Percentiles rank a stretch among this genome's conserved stretches.
phyloP scores from a whole-genome alignment of 352 stramenopile genomes.

The Globisporangium emineosum region DNA sequence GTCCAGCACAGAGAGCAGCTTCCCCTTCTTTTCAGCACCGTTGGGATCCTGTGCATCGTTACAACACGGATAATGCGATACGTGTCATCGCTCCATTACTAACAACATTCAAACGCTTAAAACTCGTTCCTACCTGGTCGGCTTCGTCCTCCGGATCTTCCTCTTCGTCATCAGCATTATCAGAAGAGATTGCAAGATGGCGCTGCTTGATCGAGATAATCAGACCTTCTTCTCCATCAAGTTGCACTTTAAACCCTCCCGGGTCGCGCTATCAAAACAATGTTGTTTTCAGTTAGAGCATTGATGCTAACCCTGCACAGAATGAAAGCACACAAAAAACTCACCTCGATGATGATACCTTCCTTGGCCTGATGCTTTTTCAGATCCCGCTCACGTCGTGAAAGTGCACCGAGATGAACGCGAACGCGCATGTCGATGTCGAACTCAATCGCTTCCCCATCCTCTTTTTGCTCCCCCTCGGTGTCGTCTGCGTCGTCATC shows the following conservation, averaged over 20 bases:
- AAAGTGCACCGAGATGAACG: slow-evolving; percentile 44
- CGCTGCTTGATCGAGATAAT: slow-evolving; percentile 51
- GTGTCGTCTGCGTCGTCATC: slow-evolving; percentile 28
- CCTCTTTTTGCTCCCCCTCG: slow-evolving; percentile 49
- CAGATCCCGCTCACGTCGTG: slow-evolving; percentile 51
- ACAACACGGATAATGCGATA: background rate
- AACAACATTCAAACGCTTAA: too few relatives aligned
- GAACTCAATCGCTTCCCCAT: slow-evolving; percentile 32
- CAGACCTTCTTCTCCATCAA: slow-evolving; percentile 47
- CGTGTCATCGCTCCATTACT: background rate
- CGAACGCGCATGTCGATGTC: slow-evolving; percentile 54
- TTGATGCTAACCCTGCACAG: background rate
- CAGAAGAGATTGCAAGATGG: slow-evolving; percentile 40
- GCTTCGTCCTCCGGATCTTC: slow-evolving; percentile 33
- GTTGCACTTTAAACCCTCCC: slow-evolving; percentile 43
- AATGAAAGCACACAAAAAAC: slow-evolving; percentile 10
- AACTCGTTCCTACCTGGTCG: slow-evolving; percentile 17
- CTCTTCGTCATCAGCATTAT: slow-evolving; percentile 28
- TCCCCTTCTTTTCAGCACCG: slow-evolving; percentile 38
- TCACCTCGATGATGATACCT: slow-evolving; percentile 57
- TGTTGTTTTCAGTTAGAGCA: background rate
- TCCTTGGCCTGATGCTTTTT: slow-evolving; percentile 73
- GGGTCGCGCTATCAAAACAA: slow-evolving; percentile 19
- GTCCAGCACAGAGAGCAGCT: slow-evolving; percentile 75
- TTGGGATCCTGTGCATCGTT: slow-evolving; percentile 14